Conservation (phyloP, 2,329 filamentous ascomycete species). For the Diaporthe sp. region DNA sequence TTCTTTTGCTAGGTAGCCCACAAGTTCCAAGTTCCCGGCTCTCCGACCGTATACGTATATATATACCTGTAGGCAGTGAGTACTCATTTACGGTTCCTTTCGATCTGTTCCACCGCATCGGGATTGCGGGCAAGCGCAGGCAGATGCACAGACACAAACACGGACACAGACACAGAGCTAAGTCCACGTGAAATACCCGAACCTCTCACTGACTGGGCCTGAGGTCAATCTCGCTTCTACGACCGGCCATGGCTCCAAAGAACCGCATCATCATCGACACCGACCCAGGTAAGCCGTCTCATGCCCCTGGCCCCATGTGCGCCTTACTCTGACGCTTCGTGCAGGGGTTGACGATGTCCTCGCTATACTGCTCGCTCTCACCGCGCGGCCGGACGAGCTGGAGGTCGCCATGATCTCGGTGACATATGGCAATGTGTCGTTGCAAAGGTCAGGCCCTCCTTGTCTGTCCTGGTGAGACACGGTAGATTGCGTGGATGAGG, state of each 20-base stretch:
- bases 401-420: slow-evolving; percentile 88
- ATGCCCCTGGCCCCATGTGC: neutral
- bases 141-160: slow-evolving; percentile 9
- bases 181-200: slow-evolving; percentile 14
- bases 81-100: neutral
- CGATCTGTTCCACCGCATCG: slow-evolving; percentile 26
- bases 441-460: slow-evolving; percentile 73
- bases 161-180: neutral
- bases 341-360: slow-evolving; percentile 90
- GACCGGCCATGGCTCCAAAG: slow-evolving; percentile 70
- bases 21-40: neutral
- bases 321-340: slow-evolving; percentile 29
- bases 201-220: slow-evolving; percentile 7
- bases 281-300: slow-evolving; percentile 75
- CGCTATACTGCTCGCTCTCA: slow-evolving; percentile 87
- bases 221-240: neutral
- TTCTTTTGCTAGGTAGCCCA: neutral
- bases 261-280: slow-evolving; percentile 95
- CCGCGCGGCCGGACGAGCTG: slow-evolving; percentile 84
- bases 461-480: slow-evolving; percentile 25
- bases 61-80: neutral
- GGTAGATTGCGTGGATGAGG: slow-evolving; percentile 4
- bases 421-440: slow-evolving; percentile 93
- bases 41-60: neutral
- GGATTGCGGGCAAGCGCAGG: slow-evolving; percentile 18